A percentile compares a stretch with the other conserved stretches of the same genome.
phyloP scores from a whole-genome alignment of 2,329 filamentous ascomycete genomes.

The Ceratocystis harringtonii region DNA sequence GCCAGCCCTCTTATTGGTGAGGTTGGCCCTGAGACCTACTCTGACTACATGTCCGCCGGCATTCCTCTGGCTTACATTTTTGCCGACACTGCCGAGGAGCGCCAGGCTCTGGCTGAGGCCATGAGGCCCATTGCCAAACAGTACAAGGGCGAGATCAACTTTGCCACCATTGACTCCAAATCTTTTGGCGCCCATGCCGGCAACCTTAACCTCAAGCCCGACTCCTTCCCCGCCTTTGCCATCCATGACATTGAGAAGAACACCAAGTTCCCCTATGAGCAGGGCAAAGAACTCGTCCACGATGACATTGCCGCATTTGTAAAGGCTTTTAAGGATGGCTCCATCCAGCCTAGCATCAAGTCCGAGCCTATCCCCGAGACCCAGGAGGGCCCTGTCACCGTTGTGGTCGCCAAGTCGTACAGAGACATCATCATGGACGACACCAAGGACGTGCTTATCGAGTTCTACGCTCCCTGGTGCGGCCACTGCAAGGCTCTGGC shows the following conservation, averaged over 20 bases:
- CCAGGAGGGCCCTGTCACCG: conserved; percentile 74
- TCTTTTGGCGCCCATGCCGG: conserved; percentile 84
- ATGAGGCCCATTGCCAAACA: conserved; percentile 81
- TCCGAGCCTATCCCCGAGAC: conserved; percentile 91
- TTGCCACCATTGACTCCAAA: conserved; percentile 93
- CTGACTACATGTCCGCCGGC: conserved; percentile 81
- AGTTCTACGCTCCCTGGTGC: conserved; percentile 99
- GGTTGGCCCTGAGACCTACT: conserved; percentile 93
- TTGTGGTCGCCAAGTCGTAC: conserved; percentile 90
- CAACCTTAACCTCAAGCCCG: conserved; percentile 92
- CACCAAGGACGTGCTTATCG: conserved; percentile 89
- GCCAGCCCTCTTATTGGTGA: conserved; percentile 87
- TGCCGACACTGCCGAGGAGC: conserved; percentile 81
- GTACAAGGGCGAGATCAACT: conserved; percentile 90
- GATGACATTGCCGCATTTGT: conserved; percentile 66
- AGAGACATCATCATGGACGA: conserved; percentile 81
- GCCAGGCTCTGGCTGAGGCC: conserved; percentile 56
- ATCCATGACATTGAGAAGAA: conserved; percentile 95
- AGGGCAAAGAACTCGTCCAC: conserved; percentile 61
- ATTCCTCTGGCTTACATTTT: conserved; percentile 97
- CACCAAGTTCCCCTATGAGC: conserved; percentile 90
- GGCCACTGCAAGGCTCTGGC: conserved; percentile 98
- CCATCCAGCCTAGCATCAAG: conserved; percentile 93
- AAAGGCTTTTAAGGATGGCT: conserved; percentile 69
- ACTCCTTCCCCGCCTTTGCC: conserved; percentile 93